Conservation (phyloP, 148 eudicot genomes). For the Vaccinium macrocarpon region DNA sequence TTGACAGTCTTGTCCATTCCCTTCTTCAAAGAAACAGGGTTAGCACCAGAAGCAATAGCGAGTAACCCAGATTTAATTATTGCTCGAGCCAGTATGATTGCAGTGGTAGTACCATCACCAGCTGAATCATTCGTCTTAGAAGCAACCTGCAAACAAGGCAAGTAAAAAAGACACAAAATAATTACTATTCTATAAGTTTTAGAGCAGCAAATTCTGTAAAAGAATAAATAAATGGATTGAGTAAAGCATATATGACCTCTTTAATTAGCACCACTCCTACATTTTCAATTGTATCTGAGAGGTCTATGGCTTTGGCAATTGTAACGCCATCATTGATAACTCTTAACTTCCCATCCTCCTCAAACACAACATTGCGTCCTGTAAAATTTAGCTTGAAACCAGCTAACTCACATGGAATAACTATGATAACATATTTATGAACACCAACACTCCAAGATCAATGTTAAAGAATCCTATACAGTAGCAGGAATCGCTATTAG, state of each 20-base stretch:
- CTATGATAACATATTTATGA: not conserved
- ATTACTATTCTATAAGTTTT: not conserved
- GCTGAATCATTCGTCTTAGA: conserved; percentile 82
- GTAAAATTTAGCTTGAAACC: conserved; percentile 22
- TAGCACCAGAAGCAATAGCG: conserved; percentile 72
- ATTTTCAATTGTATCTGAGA: conserved; percentile 80
- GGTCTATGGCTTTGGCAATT: conserved; percentile 84
- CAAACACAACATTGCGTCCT: conserved; percentile 92
- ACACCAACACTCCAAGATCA: not conserved
- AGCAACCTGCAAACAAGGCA: conserved; percentile 66
- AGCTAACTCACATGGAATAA: not conserved
- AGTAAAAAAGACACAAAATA: not conserved
- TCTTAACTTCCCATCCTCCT: conserved; percentile 65
- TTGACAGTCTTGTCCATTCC: conserved; percentile 83
- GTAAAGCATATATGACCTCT: conserved; percentile 49
- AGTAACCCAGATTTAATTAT: conserved; percentile 72
- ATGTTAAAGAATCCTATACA: not conserved
- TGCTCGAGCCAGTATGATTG: conserved; percentile 84
- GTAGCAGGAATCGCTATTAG: not conserved
- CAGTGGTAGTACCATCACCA: conserved; percentile 98
- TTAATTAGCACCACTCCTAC: conserved; percentile 74
- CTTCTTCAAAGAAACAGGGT: conserved; percentile 70
- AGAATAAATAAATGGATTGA: not conserved
- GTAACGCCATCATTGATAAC: conserved; percentile 95
- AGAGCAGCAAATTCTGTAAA: not conserved